Conservation (phyloP, 75 land plant species). For the Chamaecyparis obtusa region DNA sequence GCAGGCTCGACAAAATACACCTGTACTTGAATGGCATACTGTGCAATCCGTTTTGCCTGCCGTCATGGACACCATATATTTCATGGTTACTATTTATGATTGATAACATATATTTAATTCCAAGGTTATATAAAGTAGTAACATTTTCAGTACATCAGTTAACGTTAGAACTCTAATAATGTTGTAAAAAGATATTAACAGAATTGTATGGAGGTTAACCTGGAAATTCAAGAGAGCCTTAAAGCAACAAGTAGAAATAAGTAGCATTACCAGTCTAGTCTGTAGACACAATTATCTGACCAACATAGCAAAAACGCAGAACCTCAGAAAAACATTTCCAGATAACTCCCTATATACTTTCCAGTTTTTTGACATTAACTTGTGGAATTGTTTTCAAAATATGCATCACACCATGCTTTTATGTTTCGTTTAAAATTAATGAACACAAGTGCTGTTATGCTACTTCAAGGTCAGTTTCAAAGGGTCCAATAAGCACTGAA, state of each 20-base stretch:
- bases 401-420: not conserved
- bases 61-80: not conserved
- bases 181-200: not conserved
- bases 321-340: not conserved
- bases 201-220: not conserved
- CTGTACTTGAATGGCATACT: conserved; percentile 52
- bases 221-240: not conserved
- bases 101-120: not conserved
- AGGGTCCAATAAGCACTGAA: not conserved
- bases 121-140: not conserved
- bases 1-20: conserved; percentile 60
- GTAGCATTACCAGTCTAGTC: not conserved
- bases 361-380: not conserved
- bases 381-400: not conserved
- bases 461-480: not conserved
- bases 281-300: not conserved
- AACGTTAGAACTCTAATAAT: not conserved
- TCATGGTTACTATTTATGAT: not conserved
- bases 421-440: not conserved
- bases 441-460: not conserved
- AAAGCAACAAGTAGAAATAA: not conserved
- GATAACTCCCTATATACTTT: not conserved
- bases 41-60: conserved; percentile 64
- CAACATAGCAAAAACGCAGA: not conserved
- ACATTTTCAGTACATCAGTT: not conserved